phyloP scores from a whole-genome alignment of 2,329 filamentous ascomycete species.

The Nigrospora osmanthi region DNA sequence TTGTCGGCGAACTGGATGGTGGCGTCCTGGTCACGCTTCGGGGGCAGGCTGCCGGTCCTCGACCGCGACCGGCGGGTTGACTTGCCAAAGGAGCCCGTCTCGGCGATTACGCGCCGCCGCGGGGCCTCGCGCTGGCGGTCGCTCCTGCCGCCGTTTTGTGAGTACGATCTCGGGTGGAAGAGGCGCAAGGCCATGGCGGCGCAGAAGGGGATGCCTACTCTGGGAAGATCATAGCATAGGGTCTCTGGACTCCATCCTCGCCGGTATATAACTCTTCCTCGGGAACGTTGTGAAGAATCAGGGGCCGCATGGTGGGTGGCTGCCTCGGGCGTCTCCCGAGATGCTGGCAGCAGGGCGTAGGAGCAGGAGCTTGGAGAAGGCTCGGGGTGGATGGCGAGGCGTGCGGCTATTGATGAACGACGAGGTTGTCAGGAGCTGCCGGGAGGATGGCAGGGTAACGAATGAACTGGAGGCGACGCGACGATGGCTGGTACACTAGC shows the following conservation, averaged over 20 bases:
- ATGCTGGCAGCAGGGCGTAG: too few species aligned
- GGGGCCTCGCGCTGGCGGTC: constrained; percentile 40
- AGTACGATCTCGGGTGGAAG: not conserved
- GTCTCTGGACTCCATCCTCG: constrained; percentile 56
- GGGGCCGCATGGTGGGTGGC: constrained; percentile 44
- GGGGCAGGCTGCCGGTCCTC: constrained; percentile 46
- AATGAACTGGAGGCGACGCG: too few species aligned
- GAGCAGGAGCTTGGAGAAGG: too few species aligned
- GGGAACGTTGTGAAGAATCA: constrained; percentile 62
- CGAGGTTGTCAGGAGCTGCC: too few species aligned
- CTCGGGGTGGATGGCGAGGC: too few species aligned
- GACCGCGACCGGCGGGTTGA: constrained; percentile 57
- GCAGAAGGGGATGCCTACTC: constrained; percentile 35
- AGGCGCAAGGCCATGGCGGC: not conserved
- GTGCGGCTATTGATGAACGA: too few species aligned
- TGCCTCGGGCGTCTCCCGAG: too few species aligned
- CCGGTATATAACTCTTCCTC: constrained; percentile 61
- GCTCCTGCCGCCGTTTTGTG: constrained; percentile 28
- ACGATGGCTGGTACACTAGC: too few species aligned
- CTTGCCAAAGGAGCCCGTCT: constrained; percentile 59
- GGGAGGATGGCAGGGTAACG: too few species aligned
- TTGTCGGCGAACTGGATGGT: constrained; percentile 54
- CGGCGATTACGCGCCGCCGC: constrained; percentile 46
- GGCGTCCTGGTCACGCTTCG: constrained; percentile 48
- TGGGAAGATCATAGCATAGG: constrained; percentile 59